Evolutionary conservation across 208 protist species (phyloP).

Genomic region (Trichomonas tenax): DNA sequence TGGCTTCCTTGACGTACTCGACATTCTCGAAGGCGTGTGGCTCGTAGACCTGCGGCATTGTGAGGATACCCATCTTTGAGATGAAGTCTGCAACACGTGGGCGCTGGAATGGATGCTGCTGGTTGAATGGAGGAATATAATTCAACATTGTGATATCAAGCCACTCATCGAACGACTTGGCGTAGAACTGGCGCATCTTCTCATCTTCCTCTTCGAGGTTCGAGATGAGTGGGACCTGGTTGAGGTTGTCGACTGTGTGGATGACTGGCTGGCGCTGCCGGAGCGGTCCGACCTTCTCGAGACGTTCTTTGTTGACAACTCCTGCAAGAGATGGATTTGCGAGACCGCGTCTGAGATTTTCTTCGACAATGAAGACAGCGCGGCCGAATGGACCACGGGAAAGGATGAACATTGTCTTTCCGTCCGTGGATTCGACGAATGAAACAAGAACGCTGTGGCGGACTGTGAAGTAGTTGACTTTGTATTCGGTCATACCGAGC

Average conservation of each 20-base stretch:
- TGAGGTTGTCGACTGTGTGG: neutral
- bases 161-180: neutral
- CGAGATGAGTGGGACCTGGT: neutral
- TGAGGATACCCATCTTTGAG: neutral
- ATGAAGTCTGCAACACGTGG: neutral
- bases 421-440: neutral
- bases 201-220: neutral
- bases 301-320: neutral
- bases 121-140: neutral
- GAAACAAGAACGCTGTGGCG: neutral
- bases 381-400: neutral
- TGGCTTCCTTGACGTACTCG: neutral
- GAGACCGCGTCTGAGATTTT: neutral
- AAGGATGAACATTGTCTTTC: neutral
- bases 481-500: neutral
- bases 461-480: neutral
- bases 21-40: neutral
- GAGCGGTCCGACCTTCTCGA: neutral
- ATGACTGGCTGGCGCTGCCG: neutral
- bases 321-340: neutral
- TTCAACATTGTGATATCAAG: neutral
- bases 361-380: neutral
- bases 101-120: neutral
- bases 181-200: neutral
- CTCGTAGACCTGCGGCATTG: neutral